A percentile compares a stretch with the other conserved stretches of the same genome.
Evolutionary conservation across 208 protist species (phyloP).

Genomic region (Crithidia sp.): DNA sequence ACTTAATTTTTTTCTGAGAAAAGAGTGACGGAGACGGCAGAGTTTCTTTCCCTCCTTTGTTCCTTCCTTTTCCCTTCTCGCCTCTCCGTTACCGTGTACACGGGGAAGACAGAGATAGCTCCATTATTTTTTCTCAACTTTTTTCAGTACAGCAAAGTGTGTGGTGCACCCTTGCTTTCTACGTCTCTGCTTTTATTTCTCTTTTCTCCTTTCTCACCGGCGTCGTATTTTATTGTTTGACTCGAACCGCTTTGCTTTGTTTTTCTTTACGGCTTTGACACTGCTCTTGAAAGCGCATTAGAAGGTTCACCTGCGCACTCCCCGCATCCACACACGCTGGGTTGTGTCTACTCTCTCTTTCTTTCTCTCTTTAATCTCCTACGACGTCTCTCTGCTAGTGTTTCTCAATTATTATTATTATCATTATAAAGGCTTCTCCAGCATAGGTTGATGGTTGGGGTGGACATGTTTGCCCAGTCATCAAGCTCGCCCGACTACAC

Average conservation of each 20-base stretch:
- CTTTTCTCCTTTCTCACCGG: too few species aligned
- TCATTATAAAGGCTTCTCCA: neutral
- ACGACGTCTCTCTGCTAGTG: neutral
- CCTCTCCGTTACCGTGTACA: neutral
- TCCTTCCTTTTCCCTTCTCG: neutral
- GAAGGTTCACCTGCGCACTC: too few species aligned
- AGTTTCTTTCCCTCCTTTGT: neutral
- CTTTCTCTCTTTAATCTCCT: too few species aligned
- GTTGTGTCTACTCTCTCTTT: too few species aligned
- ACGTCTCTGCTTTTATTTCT: too few species aligned
- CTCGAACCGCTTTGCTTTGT: too few species aligned
- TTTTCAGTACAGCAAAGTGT: neutral
- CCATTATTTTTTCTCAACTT: neutral
- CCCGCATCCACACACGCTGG: too few species aligned
- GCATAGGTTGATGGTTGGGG: neutral
- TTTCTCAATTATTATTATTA: neutral
- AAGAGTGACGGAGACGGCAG: neutral
- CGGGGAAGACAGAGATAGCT: neutral
- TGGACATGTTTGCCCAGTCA: neutral
- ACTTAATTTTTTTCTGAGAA: neutral
- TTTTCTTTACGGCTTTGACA: too few species aligned
- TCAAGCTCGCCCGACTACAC: neutral
- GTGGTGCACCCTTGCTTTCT: too few species aligned
- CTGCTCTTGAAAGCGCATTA: too few species aligned
- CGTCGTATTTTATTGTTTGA: too few species aligned